Base-by-base conservation (phyloP, 2,329 filamentous ascomycete species). In the Venturia nashicola region DNA sequence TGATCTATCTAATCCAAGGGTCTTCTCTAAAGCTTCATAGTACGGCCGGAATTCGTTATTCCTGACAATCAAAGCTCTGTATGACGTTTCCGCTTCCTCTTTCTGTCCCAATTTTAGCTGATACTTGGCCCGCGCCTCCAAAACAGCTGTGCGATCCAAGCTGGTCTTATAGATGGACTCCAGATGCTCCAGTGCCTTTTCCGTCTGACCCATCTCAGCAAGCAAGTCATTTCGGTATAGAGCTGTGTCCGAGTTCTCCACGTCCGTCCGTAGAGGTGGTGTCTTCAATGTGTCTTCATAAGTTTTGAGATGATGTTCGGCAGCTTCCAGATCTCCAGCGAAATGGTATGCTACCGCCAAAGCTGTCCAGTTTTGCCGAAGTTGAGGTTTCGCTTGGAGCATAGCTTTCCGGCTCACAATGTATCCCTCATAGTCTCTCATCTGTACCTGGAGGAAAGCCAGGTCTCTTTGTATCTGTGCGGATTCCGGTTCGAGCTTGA, bases 321-420 rank as follows among this genome's bases (percentile, higher is more conserved):
- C 95, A 70, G 94, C 89, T 55, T 82, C 77, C 66, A 94, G 80
- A 72, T 96, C 89, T 1, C 93, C 94, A n/a, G 86, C 83, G 62
- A 99, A 81, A 71, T 99, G 94, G 73, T 96, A 86, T 43, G 93
- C 94, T 65, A 97, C 89, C 48, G 94, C 94, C 66, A 99, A 79
- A n/a, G 91, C 94, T 5, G 94, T 97, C 95, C 95, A 99, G 76
- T 93, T 97, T 77, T 95, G 90, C 69, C 95, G 84, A 66, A 94
- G 72, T 68, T 87, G 85, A 1, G 94, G 89, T 65, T 89, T 86
- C 55, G 89, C 86, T 74, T 94, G 88, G 68, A 99, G 82, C 88
- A 99, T 97, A 64, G 87, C 82, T 67, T 84, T 87, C 69, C 94
- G 85, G 77, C 91, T 97, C 75, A 93, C 87, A 68, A 97, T 85